A percentile compares a stretch with the other conserved stretches of the same genome.
These are phyloP conservation scores for Fusarium camptoceras DNA, from an alignment of 2,329 filamentous ascomycete species.

Conservation along the genomic window DNA sequence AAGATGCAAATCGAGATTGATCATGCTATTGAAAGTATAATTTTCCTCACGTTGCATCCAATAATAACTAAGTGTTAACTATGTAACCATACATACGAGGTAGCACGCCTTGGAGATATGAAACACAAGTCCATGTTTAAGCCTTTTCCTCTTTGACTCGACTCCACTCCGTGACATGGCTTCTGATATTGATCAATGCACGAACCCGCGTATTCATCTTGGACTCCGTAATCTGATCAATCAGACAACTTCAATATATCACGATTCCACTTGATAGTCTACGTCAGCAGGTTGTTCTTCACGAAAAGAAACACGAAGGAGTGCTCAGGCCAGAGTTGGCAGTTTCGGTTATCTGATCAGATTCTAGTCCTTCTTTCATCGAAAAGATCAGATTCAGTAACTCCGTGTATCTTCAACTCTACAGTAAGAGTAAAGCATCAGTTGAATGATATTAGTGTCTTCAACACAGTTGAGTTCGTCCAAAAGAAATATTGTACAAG, in stretches of 20 bases:
- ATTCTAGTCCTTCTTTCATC: neutral
- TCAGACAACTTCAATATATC: neutral
- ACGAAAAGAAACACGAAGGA: neutral
- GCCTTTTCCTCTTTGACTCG: neutral
- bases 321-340: neutral
- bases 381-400: neutral
- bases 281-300: neutral
- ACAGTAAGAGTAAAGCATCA: neutral
- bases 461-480: neutral
- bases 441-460: neutral
- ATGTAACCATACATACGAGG: neutral
- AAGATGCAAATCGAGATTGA: neutral
- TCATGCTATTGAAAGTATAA: neutral
- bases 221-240: neutral
- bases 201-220: neutral
- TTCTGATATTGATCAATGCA: neutral
- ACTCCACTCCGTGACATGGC: neutral
- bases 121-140: slow-evolving; percentile 4
- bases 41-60: neutral
- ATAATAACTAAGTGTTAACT: neutral
- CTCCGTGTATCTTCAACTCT: neutral
- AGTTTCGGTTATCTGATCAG: neutral
- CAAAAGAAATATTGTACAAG: neutral
- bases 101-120: neutral
- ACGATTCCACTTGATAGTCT: neutral